phyloP scores from a whole-genome alignment of 345 rosid genomes.

The Erodium maritimum region DNA sequence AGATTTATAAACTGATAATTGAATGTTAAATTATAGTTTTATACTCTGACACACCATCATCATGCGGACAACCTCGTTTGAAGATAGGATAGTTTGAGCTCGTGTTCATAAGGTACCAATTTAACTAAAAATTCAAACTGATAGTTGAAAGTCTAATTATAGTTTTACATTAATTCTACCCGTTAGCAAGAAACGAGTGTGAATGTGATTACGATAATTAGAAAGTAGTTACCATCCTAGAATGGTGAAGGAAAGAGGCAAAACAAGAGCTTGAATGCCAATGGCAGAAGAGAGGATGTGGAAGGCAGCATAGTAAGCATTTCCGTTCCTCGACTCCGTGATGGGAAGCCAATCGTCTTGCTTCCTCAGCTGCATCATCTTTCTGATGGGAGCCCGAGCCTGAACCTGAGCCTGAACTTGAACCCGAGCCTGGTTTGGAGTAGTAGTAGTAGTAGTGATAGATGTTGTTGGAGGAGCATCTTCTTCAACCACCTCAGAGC shows the following conservation, averaged over 20 bases:
- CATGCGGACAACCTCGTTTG: too few species aligned
- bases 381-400: neutral
- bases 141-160: too few species aligned
- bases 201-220: neutral
- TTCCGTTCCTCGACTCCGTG: conserved; percentile 19
- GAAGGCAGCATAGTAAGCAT: conserved; percentile 12
- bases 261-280: conserved; percentile 20
- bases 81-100: neutral
- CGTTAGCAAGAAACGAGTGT: neutral
- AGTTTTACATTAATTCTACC: neutral
- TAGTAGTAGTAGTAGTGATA: too few species aligned
- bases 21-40: too few species aligned
- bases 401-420: too few species aligned
- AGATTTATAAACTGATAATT: neutral
- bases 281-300: conserved; percentile 22
- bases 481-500: too few species aligned
- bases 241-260: conserved; percentile 5
- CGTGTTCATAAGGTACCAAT: neutral
- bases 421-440: too few species aligned
- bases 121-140: too few species aligned
- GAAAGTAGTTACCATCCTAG: conserved; percentile 12
- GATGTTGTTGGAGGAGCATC: too few species aligned
- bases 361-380: neutral
- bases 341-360: conserved; percentile 17
- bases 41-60: too few species aligned